These are phyloP conservation scores for Leccinum solheimii DNA, from an alignment of 1,284 basidiomycete genomes.

Conservation along the genomic window DNA sequence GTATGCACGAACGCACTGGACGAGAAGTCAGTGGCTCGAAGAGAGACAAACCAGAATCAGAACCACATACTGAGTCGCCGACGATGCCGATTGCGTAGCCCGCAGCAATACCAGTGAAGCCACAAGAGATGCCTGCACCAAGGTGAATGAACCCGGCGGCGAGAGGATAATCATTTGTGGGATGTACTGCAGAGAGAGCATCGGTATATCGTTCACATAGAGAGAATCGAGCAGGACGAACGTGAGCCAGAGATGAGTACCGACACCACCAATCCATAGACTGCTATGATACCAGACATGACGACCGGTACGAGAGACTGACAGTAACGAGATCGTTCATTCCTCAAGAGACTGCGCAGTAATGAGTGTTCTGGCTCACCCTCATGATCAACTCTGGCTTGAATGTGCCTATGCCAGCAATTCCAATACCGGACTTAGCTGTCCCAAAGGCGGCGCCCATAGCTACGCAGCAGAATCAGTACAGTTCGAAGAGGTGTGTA, in stretches of 20 bases:
- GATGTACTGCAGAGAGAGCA: slow-evolving; percentile 52
- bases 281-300: slow-evolving; percentile 80
- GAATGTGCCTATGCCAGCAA: slow-evolving; percentile 93
- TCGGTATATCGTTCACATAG: slow-evolving; percentile 1
- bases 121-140: slow-evolving; percentile 90
- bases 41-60: background rate
- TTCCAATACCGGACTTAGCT: slow-evolving; percentile 96
- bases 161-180: slow-evolving; percentile 64
- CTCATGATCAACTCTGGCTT: slow-evolving; percentile 98
- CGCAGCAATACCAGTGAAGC: slow-evolving; percentile 91
- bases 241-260: slow-evolving; percentile 65
- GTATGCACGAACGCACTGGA: slow-evolving; percentile 69
- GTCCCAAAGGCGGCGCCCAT: slow-evolving; percentile 97
- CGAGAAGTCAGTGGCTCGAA: slow-evolving; percentile 3
- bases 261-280: slow-evolving; percentile 68
- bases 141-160: slow-evolving; percentile 93
- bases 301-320: slow-evolving; percentile 44
- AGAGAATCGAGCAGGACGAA: slow-evolving; percentile 36
- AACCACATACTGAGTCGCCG: slow-evolving; percentile 79
- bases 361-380: slow-evolving; percentile 44
- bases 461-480: slow-evolving; percentile 46
- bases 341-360: slow-evolving; percentile 4
- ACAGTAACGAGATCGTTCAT: background rate
- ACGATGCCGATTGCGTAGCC: slow-evolving; percentile 98
- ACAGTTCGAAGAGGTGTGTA: background rate